phyloP scores from a whole-genome alignment of 805 yeast species.

The Yamadazyma akitaensis region DNA sequence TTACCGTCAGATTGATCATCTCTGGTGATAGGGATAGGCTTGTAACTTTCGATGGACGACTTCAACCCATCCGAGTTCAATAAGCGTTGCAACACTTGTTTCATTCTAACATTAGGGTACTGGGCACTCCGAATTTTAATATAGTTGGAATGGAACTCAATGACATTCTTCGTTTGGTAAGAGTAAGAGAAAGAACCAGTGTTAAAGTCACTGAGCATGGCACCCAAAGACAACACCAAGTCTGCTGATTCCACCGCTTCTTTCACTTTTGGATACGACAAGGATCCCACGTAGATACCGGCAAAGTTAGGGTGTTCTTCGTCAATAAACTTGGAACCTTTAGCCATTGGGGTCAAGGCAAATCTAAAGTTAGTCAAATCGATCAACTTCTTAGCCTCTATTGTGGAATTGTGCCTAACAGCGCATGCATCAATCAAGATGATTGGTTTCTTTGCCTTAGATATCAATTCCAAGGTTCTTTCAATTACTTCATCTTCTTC shows the following conservation, averaged over 20 bases:
- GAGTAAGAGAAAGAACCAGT: slow-evolving; percentile 83
- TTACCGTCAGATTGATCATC: slow-evolving; percentile 14
- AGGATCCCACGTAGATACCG: slow-evolving; percentile 84
- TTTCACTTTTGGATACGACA: slow-evolving; percentile 40
- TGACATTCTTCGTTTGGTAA: slow-evolving; percentile 68
- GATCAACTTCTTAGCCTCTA: slow-evolving; percentile 62
- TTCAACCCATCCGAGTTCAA: slow-evolving; percentile 11
- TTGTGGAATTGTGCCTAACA: slow-evolving; percentile 65
- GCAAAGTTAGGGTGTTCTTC: slow-evolving; percentile 73
- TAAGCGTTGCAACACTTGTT: slow-evolving; percentile 32
- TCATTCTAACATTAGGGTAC: slow-evolving; percentile 73
- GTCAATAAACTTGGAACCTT: slow-evolving; percentile 57
- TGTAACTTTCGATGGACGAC: slow-evolving; percentile 10
- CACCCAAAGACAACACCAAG: slow-evolving; percentile 75
- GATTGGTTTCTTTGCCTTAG: slow-evolving; percentile 62
- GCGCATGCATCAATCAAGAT: slow-evolving; percentile 88
- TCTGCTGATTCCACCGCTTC: slow-evolving; percentile 38
- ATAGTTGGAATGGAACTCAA: slow-evolving; percentile 77
- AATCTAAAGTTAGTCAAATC: slow-evolving; percentile 73
- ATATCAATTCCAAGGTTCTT: slow-evolving; percentile 47
- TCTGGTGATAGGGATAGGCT: slow-evolving; percentile 13
- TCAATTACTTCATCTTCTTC: slow-evolving; percentile 38
- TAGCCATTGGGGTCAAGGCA: slow-evolving; percentile 89
- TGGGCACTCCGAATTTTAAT: slow-evolving; percentile 67
- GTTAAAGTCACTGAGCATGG: slow-evolving; percentile 82